Evolutionary conservation across 495 filamentous ascomycete species (phyloP), one percentile per base, ranked within the genome.

Genomic region (Penicillium argentinense): DNA sequence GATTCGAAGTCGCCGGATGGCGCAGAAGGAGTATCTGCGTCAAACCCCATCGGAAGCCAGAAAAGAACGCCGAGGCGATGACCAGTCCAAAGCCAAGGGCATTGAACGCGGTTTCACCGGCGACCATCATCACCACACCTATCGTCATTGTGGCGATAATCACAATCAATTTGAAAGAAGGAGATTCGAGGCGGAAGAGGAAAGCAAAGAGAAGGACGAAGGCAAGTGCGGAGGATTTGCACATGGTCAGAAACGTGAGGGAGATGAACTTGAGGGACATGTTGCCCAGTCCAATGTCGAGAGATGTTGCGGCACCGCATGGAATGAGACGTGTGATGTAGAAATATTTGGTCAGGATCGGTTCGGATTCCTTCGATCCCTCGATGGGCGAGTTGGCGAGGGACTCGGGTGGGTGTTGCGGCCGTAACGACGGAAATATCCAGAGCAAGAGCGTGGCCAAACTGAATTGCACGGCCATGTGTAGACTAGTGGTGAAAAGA

Each of bases 81-180:
- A 97, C 84, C 34, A 99, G 83, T 22, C 90, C 62, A 67, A 99
- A 97, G 7, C 95, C 95, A 26, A 91, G 78, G 0, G 84, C 74
- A 51, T 89, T 81, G 77, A 99, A 99, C 25, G 86, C 84, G n/a
- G 91, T 80, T 69, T 99, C 93, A 18, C 91, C 91, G 2, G 91
- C 88, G 3, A 99, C 95, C 95, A 99, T 99, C 91, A 97, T 96
- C 52, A 97, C 78, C 18, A 99, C 95, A 43, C 95, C 95, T 2
- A 83, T 57, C 1, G 91, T 99, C 95, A 99, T 97, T 49, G 88
- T 85, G 38, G 80, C 77, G 50, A 99, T 97, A 52, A 99, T 89
- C 26, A 79, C 68, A 17, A 95, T 85, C 16, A 99, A 78, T 53
- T 84, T 85, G 72, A 88, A 82, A 0, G 91, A 96, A 0, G 89